Base-by-base conservation (phyloP, 2,329 filamentous ascomycete genomes). In the Tolypocladium pustulatum region DNA sequence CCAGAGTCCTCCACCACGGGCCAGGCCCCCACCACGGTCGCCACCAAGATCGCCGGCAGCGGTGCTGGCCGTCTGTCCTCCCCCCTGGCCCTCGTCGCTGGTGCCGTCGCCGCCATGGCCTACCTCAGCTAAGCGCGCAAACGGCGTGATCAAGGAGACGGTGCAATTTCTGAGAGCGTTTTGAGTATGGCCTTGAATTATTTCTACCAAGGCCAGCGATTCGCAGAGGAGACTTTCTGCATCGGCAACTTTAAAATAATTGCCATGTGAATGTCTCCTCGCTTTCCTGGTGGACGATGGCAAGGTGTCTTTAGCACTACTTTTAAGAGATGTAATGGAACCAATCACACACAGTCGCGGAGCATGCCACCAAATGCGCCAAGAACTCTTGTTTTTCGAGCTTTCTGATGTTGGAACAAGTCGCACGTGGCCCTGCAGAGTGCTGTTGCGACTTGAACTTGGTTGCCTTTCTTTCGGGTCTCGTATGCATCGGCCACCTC, bases 51-150 rank as follows among this genome's bases (percentile, higher is more conserved):
- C 49, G 66, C 69, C 63, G 68, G 61, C 63, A 66, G 65, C 61
- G 71, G 69, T 56, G 57, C 55, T 12, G 62, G 60, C 58, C 68
- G 65, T 59, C 62, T 71, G 56, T 66, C 67, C 41, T 69, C 71
- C 40, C 68, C 69, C 37, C 58, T 72, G 58, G 69, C 66, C 53
- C 67, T 73, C 30, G 63, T 72, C 60, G 69, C 67, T 22, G 72
- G 67, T 62, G 72, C 66, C 58, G 64, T 68, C 58, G 68, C 69
- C 56, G 72, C 68, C 62, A 62, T 73, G 59, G 70, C 66, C 58
- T 70, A 67, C 65, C 61, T 74, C 46, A 66, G 66, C 63, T 72
- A 69, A 67, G 25, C n/a, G 30, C 20, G n/a, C 15, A 9, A 13
- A 38, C 15, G 59, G 52, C 36, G 10, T 53, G 15, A 6, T 25